phyloP scores from a whole-genome alignment of 1,284 basidiomycete species.

The Tilletia caries region DNA sequence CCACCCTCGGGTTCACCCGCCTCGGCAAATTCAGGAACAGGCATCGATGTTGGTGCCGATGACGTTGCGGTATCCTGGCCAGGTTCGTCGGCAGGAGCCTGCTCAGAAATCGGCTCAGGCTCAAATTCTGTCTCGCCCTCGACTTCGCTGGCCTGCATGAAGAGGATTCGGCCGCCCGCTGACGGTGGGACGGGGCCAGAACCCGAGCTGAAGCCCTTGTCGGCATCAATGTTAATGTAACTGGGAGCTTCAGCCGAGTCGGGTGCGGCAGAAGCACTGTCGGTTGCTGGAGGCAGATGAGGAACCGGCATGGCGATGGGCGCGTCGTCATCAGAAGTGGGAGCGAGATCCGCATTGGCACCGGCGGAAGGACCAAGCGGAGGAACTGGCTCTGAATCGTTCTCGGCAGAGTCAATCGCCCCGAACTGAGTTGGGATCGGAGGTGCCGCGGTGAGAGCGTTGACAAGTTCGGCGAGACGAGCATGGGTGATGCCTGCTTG shows the following conservation, averaged over 20 bases:
- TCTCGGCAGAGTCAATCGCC: background rate
- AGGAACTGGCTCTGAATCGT: background rate
- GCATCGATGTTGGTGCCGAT: background rate
- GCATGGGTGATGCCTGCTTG: background rate
- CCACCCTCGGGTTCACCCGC: conserved; percentile 7
- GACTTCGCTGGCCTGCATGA: conserved; percentile 19
- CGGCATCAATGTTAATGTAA: background rate
- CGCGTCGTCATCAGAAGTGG: background rate
- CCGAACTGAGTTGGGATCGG: background rate
- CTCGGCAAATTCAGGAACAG: background rate
- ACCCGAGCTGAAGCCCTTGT: background rate
- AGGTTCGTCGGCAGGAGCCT: background rate
- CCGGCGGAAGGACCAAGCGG: background rate
- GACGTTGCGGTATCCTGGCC: background rate
- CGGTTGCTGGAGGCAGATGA: background rate
- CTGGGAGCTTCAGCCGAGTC: background rate
- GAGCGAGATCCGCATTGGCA: background rate
- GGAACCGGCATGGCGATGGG: background rate
- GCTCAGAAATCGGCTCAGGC: background rate
- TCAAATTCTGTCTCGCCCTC: conserved; percentile 4
- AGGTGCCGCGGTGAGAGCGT: conserved; percentile 5
- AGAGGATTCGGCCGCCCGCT: conserved; percentile 13
- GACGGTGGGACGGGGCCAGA: background rate
- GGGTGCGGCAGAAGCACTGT: background rate
- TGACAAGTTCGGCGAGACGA: conserved; percentile 6